Evolutionary conservation across 148 eudicot species (phyloP), one percentile per base, ranked within the genome.

Genomic region (Rhododendron molle): DNA sequence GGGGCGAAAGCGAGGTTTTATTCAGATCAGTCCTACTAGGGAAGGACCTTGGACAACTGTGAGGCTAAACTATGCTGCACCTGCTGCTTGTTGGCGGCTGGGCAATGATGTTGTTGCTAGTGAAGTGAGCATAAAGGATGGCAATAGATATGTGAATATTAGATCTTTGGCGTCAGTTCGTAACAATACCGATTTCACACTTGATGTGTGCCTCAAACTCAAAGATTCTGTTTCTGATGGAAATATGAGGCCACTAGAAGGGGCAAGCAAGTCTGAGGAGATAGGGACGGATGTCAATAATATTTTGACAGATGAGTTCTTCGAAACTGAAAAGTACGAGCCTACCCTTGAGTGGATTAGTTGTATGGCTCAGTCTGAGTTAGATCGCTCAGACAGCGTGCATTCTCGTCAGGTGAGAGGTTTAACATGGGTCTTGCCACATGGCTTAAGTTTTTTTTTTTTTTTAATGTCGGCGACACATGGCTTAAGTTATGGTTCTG

Each of bases 31-130:
- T 87, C 98, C 99, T 54, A 83, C 92, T 71, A 90, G 85, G 62
- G 96, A 94, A 86, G 99, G 99, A 78, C 98, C 99, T 46, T 97
- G 99, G 99, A 97, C 98, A 86, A 83, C 89, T 60, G 93, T 97
- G 82, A 93, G 95, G 90, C 88, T 97, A 81, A 97, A 97, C 76
- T 97, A 97, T 87, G 94, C 95, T 83, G 95, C 99, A 86, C 98
- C 98, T 87, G 93, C 95, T 89, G 98, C 98, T 85, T 95, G 98
- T 87, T 97, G 97, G 99, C 90, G 93, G 87, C 88, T 97, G 76
- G 98, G 99, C 81, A 90, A 91, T 88, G 93, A 92, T 84, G 93
- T 97, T 71, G 98, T 97, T 90, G 99, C 98, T 58, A 94, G 98
- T 90, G 99, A 97, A 94, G 96, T 95, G 73, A 91, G 90, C 78